Evolutionary conservation across 257 asterid species (phyloP), one percentile per base, ranked within the genome.

Genomic region (Phtheirospermum japonicum): DNA sequence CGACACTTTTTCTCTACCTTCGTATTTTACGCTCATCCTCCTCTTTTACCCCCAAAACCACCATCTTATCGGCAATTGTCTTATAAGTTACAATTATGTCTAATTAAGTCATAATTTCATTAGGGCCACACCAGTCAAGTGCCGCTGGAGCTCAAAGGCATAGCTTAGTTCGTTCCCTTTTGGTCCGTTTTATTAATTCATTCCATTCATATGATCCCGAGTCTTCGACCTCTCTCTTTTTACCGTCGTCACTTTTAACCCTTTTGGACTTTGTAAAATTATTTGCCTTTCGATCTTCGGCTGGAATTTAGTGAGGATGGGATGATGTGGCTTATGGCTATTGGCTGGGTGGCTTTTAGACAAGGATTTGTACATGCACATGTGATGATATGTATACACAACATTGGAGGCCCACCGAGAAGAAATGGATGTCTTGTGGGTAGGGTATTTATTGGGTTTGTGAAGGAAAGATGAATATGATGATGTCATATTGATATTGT

Each of bases 161-260:
- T 76, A n/a, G 16, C 48, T 13, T 19, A 75, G 79, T 64, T 67
- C 75, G 79, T 69, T 56, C 69, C 71, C 58, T 71, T 71, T 65
- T 69, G 69, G 28, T 23, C 77, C 70, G 52, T 68, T 71, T 14
- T 30, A 73, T 87, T 83, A 73, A 75, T 84, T 87, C 9, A 76
- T 73, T 86, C 83, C 83, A 75, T 84, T 80, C 76, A 53, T 75
- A 80, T n/a, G 69, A 33, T 64, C 55, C 77, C 58, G 10, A 23
- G 36, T 66, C 69, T 70, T 65, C 39, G 32, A 37, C 48, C 61
- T 14, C 62, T 16, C 26, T 17, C 37, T 46, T 60, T 62, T 33
- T 55, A 40, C 11, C 51, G 8, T 40, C 32, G 11, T 17, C 51
- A 23, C 64, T 26, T 16, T 13, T 31, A 28, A 10, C 56, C 52